Evolutionary conservation across 2,329 filamentous ascomycete genomes (phyloP).

Genomic region (Westerdykella ornata): DNA sequence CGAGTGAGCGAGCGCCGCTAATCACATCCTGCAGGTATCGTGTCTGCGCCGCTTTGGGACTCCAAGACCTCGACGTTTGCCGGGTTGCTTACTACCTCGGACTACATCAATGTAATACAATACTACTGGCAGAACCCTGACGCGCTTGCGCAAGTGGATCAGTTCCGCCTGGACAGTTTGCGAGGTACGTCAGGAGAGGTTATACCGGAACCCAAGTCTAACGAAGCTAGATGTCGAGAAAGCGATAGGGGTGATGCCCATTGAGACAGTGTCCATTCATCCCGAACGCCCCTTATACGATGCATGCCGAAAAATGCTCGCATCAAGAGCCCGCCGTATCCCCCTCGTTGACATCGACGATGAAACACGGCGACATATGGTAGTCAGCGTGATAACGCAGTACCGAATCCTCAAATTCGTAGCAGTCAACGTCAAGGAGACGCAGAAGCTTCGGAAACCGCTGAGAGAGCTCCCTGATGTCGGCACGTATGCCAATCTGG

Average conservation of each 20-base stretch:
- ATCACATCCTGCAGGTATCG: slow-evolving; percentile 62
- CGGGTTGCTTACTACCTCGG: slow-evolving; percentile 86
- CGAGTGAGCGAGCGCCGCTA: background rate
- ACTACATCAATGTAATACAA: slow-evolving; percentile 98
- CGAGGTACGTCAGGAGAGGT: slow-evolving; percentile 55
- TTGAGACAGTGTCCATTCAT: slow-evolving; percentile 94
- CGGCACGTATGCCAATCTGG: slow-evolving; percentile 74
- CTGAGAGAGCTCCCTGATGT: slow-evolving; percentile 69
- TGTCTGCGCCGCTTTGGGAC: slow-evolving; percentile 95
- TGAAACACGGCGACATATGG: slow-evolving; percentile 84
- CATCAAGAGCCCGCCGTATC: slow-evolving; percentile 86
- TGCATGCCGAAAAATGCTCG: slow-evolving; percentile 88
- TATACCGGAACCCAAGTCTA: background rate
- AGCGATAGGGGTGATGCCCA: slow-evolving; percentile 80
- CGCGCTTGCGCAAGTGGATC: slow-evolving; percentile 80
- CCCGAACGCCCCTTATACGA: slow-evolving; percentile 88
- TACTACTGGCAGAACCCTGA: slow-evolving; percentile 98
- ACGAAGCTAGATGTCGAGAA: slow-evolving; percentile 74
- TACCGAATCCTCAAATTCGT: slow-evolving; percentile 99
- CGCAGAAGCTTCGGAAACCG: slow-evolving; percentile 79
- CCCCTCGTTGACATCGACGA: slow-evolving; percentile 90
- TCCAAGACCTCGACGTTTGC: slow-evolving; percentile 89
- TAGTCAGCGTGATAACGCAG: slow-evolving; percentile 95
- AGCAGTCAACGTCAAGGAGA: slow-evolving; percentile 87
- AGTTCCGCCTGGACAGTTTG: slow-evolving; percentile 86